phyloP scores from a whole-genome alignment of 73 alveolate species.

The Stentor roeselii region DNA sequence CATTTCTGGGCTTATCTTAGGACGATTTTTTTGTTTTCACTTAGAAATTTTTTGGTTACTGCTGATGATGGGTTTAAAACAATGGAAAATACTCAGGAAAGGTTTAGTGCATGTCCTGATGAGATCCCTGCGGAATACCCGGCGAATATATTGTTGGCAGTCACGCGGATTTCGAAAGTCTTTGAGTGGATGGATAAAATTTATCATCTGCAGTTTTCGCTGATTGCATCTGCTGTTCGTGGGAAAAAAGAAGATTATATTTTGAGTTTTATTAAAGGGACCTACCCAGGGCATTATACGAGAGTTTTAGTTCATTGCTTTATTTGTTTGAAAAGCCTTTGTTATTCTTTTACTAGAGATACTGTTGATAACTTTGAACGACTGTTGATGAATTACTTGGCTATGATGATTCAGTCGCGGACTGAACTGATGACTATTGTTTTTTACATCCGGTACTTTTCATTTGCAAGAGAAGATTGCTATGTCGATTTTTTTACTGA shows the following conservation, averaged over 20 bases:
- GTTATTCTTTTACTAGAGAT: too few relatives aligned
- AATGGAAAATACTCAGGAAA: neutral
- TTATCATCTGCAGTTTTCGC: neutral
- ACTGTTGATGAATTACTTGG: too few relatives aligned
- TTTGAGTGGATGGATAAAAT: too few relatives aligned
- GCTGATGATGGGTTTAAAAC: neutral
- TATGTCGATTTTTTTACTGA: too few relatives aligned
- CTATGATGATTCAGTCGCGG: too few relatives aligned
- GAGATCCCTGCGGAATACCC: neutral
- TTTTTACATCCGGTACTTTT: too few relatives aligned
- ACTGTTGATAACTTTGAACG: too few relatives aligned
- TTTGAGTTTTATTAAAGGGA: neutral
- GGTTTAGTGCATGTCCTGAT: neutral
- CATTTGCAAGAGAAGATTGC: too few relatives aligned
- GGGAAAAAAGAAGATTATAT: neutral
- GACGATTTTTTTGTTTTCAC: neutral
- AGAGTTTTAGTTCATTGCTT: too few relatives aligned
- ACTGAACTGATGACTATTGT: too few relatives aligned
- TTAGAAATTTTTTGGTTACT: neutral
- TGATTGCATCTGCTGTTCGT: neutral
- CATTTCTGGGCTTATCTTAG: constrained; percentile 23
- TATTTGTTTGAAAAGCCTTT: too few relatives aligned
- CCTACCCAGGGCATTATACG: neutral
- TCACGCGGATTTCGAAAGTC: neutral
- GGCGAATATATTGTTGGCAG: too few relatives aligned